phyloP scores from a whole-genome alignment of 495 filamentous ascomycete genomes.

The Coniosporium apollinis region DNA sequence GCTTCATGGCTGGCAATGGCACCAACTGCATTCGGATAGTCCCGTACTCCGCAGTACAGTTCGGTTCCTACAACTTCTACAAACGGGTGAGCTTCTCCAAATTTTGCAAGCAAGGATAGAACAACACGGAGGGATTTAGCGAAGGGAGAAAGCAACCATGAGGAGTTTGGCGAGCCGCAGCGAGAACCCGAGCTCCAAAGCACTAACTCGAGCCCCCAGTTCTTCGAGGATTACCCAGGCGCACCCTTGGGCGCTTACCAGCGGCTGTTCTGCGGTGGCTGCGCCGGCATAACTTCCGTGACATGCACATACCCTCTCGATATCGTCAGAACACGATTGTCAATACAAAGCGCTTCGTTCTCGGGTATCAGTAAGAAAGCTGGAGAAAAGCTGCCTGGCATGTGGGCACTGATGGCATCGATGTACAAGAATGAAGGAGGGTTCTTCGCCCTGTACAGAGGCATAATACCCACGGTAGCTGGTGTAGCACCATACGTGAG shows the following conservation, averaged over 20 bases:
- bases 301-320: constrained; percentile 70
- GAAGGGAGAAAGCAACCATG: too few relatives aligned
- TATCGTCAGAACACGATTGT: constrained; percentile 87
- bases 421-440: constrained; percentile 94
- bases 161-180: too few relatives aligned
- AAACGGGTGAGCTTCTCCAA: constrained; percentile 50
- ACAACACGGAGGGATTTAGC: background rate
- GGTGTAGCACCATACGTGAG: constrained; percentile 91
- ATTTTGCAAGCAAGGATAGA: background rate
- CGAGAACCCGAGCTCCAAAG: too few relatives aligned
- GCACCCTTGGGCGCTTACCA: constrained; percentile 48
- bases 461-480: constrained; percentile 82
- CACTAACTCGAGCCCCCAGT: constrained; percentile 36
- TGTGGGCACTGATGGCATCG: constrained; percentile 64
- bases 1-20: constrained; percentile 93
- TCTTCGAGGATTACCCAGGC: constrained; percentile 57
- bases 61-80: constrained; percentile 94
- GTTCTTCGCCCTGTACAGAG: constrained; percentile 66
- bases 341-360: constrained; percentile 93
- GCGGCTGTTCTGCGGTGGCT: constrained; percentile 68
- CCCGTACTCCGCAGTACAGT: constrained; percentile 94
- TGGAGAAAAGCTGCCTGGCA: constrained; percentile 62
- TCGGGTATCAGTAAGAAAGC: constrained; percentile 42
- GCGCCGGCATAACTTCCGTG: constrained; percentile 89
- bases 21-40: constrained; percentile 97